These are phyloP conservation scores for Syzygium jambos DNA, from an alignment of 345 rosid species.

Conservation along the genomic window DNA sequence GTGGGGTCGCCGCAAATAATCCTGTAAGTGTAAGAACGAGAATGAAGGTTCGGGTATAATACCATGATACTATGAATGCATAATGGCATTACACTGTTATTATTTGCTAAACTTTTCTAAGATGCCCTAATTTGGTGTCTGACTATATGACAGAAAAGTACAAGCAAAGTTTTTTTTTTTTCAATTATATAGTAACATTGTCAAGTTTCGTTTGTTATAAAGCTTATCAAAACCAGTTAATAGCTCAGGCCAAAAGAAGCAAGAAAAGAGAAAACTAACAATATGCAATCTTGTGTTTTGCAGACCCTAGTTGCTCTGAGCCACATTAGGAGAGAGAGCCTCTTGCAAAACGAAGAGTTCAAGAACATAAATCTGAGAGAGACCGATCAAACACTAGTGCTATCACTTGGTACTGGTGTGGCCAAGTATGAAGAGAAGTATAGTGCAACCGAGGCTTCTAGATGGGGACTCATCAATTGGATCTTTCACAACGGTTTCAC, in stretches of 20 bases:
- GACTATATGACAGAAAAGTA: background rate
- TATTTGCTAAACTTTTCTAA: background rate
- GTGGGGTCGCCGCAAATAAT: background rate
- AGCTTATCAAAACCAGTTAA: background rate
- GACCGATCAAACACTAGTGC: constrained; percentile 11
- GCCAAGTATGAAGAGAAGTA: constrained; percentile 14
- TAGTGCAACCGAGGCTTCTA: constrained; percentile 6
- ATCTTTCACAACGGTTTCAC: background rate
- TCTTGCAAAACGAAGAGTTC: background rate
- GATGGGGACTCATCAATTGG: constrained; percentile 12
- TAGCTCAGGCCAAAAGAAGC: background rate
- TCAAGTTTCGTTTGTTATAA: background rate
- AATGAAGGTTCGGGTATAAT: background rate
- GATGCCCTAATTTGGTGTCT: background rate
- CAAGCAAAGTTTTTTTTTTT: background rate
- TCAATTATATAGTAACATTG: background rate
- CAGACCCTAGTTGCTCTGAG: background rate
- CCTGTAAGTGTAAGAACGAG: background rate
- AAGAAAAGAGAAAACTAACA: background rate
- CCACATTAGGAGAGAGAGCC: background rate
- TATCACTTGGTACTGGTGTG: background rate
- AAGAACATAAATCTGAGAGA: background rate
- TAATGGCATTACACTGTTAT: background rate
- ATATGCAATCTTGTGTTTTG: background rate
- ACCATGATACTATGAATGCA: background rate